A percentile compares a stretch with the other conserved stretches of the same genome.
phyloP scores from a whole-genome alignment of 2,329 filamentous ascomycete genomes.

The Pseudocercospora cruenta region DNA sequence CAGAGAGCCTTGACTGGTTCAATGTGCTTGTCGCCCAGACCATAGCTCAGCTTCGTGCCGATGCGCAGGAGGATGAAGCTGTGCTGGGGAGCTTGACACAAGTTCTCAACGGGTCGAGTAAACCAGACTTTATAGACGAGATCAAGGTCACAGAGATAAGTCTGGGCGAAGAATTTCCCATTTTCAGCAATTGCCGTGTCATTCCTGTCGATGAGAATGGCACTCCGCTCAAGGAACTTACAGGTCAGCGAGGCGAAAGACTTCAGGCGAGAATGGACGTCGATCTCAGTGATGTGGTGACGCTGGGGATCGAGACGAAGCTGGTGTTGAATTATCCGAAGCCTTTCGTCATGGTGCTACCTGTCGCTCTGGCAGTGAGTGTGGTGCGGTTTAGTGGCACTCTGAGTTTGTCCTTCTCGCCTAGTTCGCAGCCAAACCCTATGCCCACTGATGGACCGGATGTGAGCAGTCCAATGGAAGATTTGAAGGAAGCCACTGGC shows the following conservation, averaged over 20 bases:
- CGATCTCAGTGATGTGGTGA: constrained; percentile 93
- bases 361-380: constrained; percentile 87
- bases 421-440: constrained; percentile 52
- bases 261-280: constrained; percentile 97
- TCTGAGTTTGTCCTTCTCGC: constrained; percentile 89
- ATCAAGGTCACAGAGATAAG: constrained; percentile 93
- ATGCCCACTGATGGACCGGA: constrained; percentile 35
- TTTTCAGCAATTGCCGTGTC: constrained; percentile 96
- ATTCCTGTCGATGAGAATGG: constrained; percentile 88
- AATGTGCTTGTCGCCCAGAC: constrained; percentile 96
- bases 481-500: constrained; percentile 10
- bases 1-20: constrained; percentile 97
- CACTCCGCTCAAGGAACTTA: constrained; percentile 51
- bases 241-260: constrained; percentile 63
- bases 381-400: constrained; percentile 95
- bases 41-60: constrained; percentile 90
- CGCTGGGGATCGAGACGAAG: constrained; percentile 90
- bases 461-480: constrained; percentile 33
- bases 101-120: constrained; percentile 78
- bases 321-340: constrained; percentile 93
- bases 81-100: constrained; percentile 84
- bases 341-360: constrained; percentile 82
- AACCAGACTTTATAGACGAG: constrained; percentile 89
- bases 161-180: constrained; percentile 94
- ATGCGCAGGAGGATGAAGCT: constrained; percentile 87